Evolutionary conservation across 202 grass and related monocot genomes (phyloP), one percentile per base, ranked within the genome.

Genomic region (Eragrostis tef): DNA sequence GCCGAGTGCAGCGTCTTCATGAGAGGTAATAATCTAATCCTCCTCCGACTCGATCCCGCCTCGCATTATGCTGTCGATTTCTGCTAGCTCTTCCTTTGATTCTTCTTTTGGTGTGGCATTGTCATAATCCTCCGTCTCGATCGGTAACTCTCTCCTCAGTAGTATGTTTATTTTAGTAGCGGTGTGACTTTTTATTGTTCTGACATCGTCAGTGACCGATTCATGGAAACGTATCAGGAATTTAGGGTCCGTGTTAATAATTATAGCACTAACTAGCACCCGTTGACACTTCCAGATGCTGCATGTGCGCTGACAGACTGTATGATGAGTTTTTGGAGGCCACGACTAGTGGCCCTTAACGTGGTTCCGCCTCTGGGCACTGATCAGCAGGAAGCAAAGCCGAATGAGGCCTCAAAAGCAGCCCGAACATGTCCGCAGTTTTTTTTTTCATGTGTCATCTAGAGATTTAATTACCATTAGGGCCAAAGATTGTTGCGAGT

Each of bases 1-100:
- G 91, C 94, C 92, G 95, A 98, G 51, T 94, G 92, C 80, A 95
- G 92, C 36, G 73, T 76, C n/a, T 98, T 91, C 85, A 97, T 97
- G 91, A 91, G 59, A 90, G 91, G 87, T 93, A 88, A 6, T 39
- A 39, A 39, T 39, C 34, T 39, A 39, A 39, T 39, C 34, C 2
- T 39, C 34, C 34, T 39, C 34, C 34, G 34, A 39, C 34, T 39
- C n/a, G n/a, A n/a, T n/a, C 34, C 34, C 34, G 3, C 4, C 34
- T 39, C 34, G 34, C 34, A 39, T 39, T 39, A 39, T 73, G 9
- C 0, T 67, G 22, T 73, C 56, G 1, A 11, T 24, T 5, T 41
- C 24, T 63, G 3, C 29, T 48, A 24, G 2, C 19, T 0, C 25
- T 67, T 74, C 66, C 39, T 44, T 58, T 24, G 0, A 2, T 15